Conservation (phyloP, 2,329 filamentous ascomycete genomes). For the Aspergillus transmontanensis region DNA sequence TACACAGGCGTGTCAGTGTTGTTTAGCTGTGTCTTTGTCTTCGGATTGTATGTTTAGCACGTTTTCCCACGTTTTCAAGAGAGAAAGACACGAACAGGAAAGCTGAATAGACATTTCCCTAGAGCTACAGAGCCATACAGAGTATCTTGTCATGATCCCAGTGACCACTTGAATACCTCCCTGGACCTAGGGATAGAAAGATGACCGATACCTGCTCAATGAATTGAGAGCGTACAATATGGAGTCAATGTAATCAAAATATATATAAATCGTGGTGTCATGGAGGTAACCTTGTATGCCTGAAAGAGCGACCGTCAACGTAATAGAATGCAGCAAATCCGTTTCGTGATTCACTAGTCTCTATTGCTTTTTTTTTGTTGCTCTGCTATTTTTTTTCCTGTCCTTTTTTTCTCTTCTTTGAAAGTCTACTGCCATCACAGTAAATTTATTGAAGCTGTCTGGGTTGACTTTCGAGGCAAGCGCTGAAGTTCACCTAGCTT, state of each 20-base stretch:
- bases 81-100: background rate
- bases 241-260: background rate
- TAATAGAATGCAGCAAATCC: background rate
- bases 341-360: background rate
- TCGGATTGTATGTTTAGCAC: background rate
- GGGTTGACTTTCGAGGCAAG: background rate
- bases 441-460: background rate
- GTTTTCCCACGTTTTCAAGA: background rate
- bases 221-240: background rate
- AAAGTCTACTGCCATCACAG: background rate
- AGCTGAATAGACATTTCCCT: background rate
- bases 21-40: background rate
- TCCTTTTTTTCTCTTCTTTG: background rate
- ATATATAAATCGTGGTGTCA: background rate
- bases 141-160: background rate
- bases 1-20: background rate
- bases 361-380: background rate
- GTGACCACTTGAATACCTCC: background rate
- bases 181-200: background rate
- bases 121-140: background rate
- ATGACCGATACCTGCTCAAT: background rate
- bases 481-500: background rate
- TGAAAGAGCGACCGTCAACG: background rate
- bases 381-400: background rate
- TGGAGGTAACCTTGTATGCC: background rate